Conservation (phyloP, 768 basidiomycete genomes). For the Lenzites betulinus region DNA sequence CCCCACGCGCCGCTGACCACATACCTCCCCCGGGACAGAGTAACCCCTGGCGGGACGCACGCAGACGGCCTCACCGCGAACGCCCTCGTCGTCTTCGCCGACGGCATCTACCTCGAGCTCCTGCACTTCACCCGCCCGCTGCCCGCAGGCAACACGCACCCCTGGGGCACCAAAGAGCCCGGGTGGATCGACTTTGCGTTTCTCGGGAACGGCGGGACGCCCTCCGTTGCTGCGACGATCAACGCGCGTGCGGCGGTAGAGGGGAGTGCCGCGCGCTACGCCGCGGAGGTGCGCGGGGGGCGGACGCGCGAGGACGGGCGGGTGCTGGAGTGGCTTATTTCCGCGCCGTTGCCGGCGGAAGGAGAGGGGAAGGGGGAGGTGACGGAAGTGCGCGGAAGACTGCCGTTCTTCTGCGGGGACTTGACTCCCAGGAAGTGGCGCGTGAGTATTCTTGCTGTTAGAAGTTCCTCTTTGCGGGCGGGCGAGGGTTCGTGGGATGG, state of each 20-base stretch:
- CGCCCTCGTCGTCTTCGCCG: slow-evolving; percentile 61
- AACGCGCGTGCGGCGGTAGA: slow-evolving; percentile 50
- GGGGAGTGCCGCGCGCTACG: slow-evolving; percentile 44
- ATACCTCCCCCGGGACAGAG: no score
- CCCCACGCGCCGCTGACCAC: no score
- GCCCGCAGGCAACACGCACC: slow-evolving; percentile 47
- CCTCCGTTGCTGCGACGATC: slow-evolving; percentile 52
- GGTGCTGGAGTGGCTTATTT: slow-evolving; percentile 60
- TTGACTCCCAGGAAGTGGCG: slow-evolving; percentile 60
- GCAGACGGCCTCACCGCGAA: slow-evolving; percentile 64
- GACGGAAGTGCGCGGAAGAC: slow-evolving; percentile 31
- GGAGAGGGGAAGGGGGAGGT: slow-evolving; percentile 32
- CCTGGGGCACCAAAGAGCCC: slow-evolving; percentile 54
- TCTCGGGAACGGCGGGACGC: slow-evolving; percentile 48
- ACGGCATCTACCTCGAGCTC: slow-evolving; percentile 68
- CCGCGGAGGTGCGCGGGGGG: slow-evolving; percentile 51
- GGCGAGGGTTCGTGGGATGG: neutral
- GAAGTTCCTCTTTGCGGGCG: neutral
- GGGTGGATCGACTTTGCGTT: slow-evolving; percentile 75
- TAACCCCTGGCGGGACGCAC: slow-evolving; percentile 67
- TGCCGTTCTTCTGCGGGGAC: slow-evolving; percentile 79
- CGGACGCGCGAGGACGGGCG: slow-evolving; percentile 57
- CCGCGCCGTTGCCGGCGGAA: slow-evolving; percentile 35
- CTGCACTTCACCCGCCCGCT: slow-evolving; percentile 62
- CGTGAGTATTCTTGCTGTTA: slow-evolving; percentile 40